phyloP scores from a whole-genome alignment of 176 grass and related monocot species.

The Oryza officinalis region DNA sequence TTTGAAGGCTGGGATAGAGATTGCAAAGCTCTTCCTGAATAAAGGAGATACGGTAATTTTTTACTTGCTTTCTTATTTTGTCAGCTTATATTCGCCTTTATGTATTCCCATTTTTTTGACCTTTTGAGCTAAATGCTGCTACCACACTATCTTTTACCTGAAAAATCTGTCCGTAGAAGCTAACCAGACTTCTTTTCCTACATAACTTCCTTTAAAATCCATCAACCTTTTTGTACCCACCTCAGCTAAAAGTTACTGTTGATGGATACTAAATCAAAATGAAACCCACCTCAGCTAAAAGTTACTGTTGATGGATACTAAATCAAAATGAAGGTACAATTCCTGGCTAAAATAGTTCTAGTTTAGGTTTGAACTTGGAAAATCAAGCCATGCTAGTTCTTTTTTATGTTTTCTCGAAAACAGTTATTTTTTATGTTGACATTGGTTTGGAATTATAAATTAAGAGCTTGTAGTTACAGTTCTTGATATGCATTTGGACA shows the following conservation, averaged over 20 bases:
- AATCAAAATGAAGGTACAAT: not conserved
- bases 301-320: not conserved
- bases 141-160: not conserved
- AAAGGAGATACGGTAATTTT: conserved; percentile 84
- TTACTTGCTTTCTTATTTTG: not conserved
- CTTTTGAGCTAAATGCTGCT: not conserved
- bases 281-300: not conserved
- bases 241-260: not conserved
- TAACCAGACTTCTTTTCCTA: not conserved
- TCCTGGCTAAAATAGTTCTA: not conserved
- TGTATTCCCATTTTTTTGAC: not conserved
- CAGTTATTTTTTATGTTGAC: conserved; percentile 8
- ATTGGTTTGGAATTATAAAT: not conserved
- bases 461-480: not conserved
- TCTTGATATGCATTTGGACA: conserved; percentile 6
- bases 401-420: too few relatives aligned
- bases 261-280: not conserved
- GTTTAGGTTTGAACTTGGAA: conserved; percentile 24
- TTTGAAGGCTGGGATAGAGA: conserved; percentile 92
- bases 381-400: not conserved
- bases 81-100: not conserved
- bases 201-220: not conserved
- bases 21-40: conserved; percentile 88
- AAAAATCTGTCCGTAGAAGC: not conserved
- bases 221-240: not conserved